These are phyloP conservation scores for Chalciporus chontae DNA, from an alignment of 768 basidiomycete species.

Conservation along the genomic window DNA sequence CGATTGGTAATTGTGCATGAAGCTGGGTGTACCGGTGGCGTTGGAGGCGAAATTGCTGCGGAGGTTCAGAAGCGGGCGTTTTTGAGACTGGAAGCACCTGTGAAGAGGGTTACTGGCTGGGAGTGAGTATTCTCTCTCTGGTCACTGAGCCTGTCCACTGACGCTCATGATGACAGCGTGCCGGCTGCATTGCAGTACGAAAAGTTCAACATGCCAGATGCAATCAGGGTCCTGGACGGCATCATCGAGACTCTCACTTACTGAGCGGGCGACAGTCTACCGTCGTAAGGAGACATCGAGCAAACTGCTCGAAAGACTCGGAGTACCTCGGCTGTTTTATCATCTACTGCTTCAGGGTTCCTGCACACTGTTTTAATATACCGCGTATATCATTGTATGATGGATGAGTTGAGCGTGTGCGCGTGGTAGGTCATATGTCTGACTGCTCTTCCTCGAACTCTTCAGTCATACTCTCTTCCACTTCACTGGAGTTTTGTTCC, in stretches of 20 bases:
- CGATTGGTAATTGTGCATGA: constrained; percentile 89
- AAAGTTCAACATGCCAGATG: constrained; percentile 90
- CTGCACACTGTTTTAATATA: not conserved
- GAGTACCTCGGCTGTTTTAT: not conserved
- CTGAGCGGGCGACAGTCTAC: constrained; percentile 28
- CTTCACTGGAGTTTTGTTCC: constrained; percentile 39
- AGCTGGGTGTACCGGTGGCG: constrained; percentile 82
- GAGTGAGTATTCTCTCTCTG: constrained; percentile 60
- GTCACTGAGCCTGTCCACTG: not conserved
- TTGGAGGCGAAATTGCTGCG: constrained; percentile 89
- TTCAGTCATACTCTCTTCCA: constrained; percentile 46
- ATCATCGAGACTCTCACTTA: constrained; percentile 80
- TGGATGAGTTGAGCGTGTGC: not conserved
- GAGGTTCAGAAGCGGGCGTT: constrained; percentile 89
- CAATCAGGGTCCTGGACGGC: constrained; percentile 78
- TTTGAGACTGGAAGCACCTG: constrained; percentile 82
- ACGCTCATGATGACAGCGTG: constrained; percentile 43
- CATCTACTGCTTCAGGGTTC: too few relatives aligned
- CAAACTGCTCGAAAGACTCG: not conserved
- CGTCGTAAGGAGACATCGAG: not conserved
- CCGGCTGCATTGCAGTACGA: constrained; percentile 84
- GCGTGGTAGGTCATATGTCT: constrained; percentile 11
- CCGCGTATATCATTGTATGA: not conserved
- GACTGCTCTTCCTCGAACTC: constrained; percentile 49
- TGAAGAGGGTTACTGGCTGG: constrained; percentile 87